These are phyloP conservation scores for Leccinum longicurvipes DNA, from an alignment of 768 basidiomycete species.

Conservation along the genomic window DNA sequence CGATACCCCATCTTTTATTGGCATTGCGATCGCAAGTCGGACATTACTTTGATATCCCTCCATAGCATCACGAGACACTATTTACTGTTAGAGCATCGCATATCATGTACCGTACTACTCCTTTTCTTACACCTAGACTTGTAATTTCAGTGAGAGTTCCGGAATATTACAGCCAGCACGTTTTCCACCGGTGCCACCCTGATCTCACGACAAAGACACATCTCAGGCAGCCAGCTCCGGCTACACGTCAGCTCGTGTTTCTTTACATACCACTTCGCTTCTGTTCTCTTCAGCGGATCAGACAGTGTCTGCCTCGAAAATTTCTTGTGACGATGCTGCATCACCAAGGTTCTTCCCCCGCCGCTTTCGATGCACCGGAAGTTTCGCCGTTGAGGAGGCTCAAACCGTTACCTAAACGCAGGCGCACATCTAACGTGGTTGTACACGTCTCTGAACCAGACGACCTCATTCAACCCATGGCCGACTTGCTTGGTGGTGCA, in stretches of 20 bases:
- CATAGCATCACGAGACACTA: conserved; percentile 58
- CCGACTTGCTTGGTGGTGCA: conserved; percentile 37
- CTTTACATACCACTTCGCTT: conserved; percentile 17
- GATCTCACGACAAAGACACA: conserved; percentile 16
- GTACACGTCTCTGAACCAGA: conserved; percentile 24
- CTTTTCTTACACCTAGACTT: conserved; percentile 22
- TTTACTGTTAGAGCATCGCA: conserved; percentile 66
- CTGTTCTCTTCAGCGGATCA: conserved; percentile 12
- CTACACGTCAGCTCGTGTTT: conserved; percentile 32
- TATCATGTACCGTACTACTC: conserved; percentile 44
- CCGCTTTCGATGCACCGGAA: conserved; percentile 64
- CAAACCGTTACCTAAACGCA: conserved; percentile 77
- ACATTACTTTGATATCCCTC: conserved; percentile 40
- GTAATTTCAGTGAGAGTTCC: conserved; percentile 1
- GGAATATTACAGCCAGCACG: neutral
- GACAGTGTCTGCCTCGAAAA: conserved; percentile 17
- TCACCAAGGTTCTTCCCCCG: conserved; percentile 43
- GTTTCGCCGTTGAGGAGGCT: conserved; percentile 60
- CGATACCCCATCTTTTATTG: conserved; percentile 45
- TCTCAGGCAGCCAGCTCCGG: neutral
- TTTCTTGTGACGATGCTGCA: conserved; percentile 42
- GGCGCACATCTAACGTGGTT: conserved; percentile 46
- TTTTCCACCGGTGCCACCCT: conserved; percentile 7
- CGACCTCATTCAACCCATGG: conserved; percentile 31
- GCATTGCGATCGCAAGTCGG: conserved; percentile 48